phyloP scores from a whole-genome alignment of 2,329 filamentous ascomycete species.

The Calycina herbarum region DNA sequence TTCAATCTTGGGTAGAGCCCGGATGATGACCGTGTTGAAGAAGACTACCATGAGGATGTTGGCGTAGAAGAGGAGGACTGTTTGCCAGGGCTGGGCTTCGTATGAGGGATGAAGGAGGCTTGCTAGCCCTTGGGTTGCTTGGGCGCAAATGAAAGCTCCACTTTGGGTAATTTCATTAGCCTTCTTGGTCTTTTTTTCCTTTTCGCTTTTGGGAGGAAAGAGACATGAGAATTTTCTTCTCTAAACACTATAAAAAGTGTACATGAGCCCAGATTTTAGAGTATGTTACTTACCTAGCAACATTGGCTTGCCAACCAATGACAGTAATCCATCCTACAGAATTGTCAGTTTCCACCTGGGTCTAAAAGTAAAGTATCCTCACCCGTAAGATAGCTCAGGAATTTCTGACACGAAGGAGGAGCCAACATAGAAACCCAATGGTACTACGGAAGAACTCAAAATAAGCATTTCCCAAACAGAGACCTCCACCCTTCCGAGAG shows the following conservation, averaged over 20 bases:
- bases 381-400: constrained; percentile 54
- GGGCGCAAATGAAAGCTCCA: background rate
- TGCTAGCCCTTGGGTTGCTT: constrained; percentile 40
- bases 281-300: constrained; percentile 34
- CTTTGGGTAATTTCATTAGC: background rate
- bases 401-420: constrained; percentile 47
- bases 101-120: constrained; percentile 40
- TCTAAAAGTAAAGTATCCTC: constrained; percentile 5
- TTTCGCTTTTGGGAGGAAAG: no score
- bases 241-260: no score
- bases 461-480: background rate
- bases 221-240: no score
- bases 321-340: constrained; percentile 46
- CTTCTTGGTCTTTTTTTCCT: background rate
- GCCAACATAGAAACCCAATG: constrained; percentile 54
- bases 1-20: constrained; percentile 44
- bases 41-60: constrained; percentile 42
- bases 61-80: constrained; percentile 43
- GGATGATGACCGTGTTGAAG: constrained; percentile 45
- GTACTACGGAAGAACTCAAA: background rate
- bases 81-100: constrained; percentile 42
- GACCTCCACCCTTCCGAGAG: no score
- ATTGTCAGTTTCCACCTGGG: constrained; percentile 5
- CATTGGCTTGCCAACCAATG: constrained; percentile 46
- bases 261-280: background rate